Evolutionary conservation across 2,329 filamentous ascomycete genomes (phyloP).

Genomic region (Hypoxylon sp.): DNA sequence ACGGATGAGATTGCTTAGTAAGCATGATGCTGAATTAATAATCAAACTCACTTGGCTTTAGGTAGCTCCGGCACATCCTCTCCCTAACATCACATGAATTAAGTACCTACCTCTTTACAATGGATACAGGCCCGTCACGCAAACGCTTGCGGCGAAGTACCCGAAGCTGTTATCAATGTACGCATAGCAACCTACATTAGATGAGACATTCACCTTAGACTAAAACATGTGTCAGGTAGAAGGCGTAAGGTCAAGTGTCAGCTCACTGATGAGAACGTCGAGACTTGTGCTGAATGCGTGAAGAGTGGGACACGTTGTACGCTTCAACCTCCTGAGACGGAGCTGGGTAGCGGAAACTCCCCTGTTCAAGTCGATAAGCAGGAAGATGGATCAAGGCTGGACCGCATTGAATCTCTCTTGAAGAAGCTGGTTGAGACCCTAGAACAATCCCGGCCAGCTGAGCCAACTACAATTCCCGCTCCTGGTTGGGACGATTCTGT

Average conservation of each 20-base stretch:
- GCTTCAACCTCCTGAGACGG: conserved; percentile 4
- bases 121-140: conserved; percentile 12
- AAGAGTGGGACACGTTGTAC: conserved; percentile 20
- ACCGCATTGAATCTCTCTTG: conserved; percentile 25
- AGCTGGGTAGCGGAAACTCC: conserved; percentile 5
- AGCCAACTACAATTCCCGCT: neutral
- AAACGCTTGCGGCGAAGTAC: conserved; percentile 23
- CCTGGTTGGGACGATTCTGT: conserved; percentile 7
- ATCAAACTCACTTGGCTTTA: neutral
- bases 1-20: neutral
- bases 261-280: conserved; percentile 24
- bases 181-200: neutral
- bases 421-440: conserved; percentile 12
- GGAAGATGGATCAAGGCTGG: conserved; percentile 18
- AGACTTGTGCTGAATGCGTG: conserved; percentile 21
- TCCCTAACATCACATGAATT: neutral
- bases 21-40: neutral
- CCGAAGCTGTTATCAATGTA: conserved; percentile 29
- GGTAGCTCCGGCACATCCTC: neutral
- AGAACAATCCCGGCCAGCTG: conserved; percentile 8
- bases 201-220: neutral
- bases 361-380: neutral
- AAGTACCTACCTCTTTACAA: neutral
- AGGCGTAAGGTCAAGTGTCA: conserved; percentile 29
- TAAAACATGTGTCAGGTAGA: conserved; percentile 19